These are phyloP conservation scores for Phytophthora cryptogea DNA, from an alignment of 352 stramenopile genomes.

Conservation along the genomic window DNA sequence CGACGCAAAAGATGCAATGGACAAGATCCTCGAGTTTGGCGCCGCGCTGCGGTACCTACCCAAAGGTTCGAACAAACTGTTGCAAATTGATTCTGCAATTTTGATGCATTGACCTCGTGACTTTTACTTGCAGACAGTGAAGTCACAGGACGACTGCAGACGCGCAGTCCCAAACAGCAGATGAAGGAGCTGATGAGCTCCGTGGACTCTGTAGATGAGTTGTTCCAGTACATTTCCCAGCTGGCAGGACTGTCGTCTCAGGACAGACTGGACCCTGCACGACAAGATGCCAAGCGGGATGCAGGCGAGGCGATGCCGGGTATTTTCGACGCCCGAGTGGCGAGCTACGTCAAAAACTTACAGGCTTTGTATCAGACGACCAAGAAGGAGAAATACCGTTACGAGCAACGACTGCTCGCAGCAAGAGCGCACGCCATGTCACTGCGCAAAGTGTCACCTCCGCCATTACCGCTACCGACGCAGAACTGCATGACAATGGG, in stretches of 20 bases:
- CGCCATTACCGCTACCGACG: slow-evolving; percentile 76
- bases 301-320: slow-evolving; percentile 32
- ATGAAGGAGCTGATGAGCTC: slow-evolving; percentile 76
- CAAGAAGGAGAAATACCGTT: slow-evolving; percentile 83
- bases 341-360: slow-evolving; percentile 73
- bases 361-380: slow-evolving; percentile 73
- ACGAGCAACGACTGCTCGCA: slow-evolving; percentile 69
- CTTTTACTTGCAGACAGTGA: slow-evolving; percentile 38
- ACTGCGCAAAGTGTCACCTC: slow-evolving; percentile 71
- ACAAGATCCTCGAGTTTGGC: slow-evolving; percentile 79
- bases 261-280: slow-evolving; percentile 19
- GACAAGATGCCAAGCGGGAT: slow-evolving; percentile 20
- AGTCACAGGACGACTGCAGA: slow-evolving; percentile 28
- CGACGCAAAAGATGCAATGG: slow-evolving; percentile 65
- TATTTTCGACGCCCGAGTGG: slow-evolving; percentile 71
- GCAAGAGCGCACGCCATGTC: slow-evolving; percentile 59
- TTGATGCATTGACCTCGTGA: background rate
- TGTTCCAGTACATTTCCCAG: slow-evolving; percentile 83
- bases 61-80: slow-evolving; percentile 42
- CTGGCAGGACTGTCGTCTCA: slow-evolving; percentile 43
- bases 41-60: slow-evolving; percentile 52
- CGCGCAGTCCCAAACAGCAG: slow-evolving; percentile 54
- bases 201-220: slow-evolving; percentile 75
- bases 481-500: slow-evolving; percentile 86
- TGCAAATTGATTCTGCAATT: background rate